Evolutionary conservation across 371 early-diverging fungal species (phyloP).

Genomic region (Basidiobolus meristosporus): DNA sequence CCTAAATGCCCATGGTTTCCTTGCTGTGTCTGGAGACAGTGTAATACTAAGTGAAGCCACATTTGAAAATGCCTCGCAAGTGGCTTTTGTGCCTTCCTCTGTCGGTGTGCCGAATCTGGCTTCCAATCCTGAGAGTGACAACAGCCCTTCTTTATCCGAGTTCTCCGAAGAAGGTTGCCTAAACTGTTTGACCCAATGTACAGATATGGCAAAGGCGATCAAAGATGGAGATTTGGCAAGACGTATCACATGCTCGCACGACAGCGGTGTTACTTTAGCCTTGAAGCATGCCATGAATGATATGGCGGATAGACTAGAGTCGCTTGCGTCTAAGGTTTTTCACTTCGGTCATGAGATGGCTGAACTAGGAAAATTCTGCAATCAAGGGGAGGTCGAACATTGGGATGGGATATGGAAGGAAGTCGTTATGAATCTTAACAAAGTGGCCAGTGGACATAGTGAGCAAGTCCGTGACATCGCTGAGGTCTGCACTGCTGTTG

Average conservation of each 20-base stretch:
- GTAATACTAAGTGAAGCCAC: too few species aligned
- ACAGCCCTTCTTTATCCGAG: not conserved
- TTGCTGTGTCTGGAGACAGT: too few species aligned
- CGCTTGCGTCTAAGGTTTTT: constrained; percentile 26
- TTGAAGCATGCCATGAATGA: constrained; percentile 34
- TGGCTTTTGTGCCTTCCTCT: too few species aligned
- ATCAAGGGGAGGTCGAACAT: constrained; percentile 20
- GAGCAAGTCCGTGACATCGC: constrained; percentile 49
- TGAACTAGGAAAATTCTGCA: constrained; percentile 24
- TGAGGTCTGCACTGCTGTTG: constrained; percentile 46
- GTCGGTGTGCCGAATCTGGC: too few species aligned
- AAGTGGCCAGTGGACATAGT: too few species aligned
- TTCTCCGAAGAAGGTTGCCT: not conserved
- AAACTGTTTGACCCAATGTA: constrained; percentile 3
- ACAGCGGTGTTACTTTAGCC: constrained; percentile 8
- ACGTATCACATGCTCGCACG: constrained; percentile 2
- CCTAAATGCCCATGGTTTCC: too few species aligned
- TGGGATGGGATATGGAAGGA: constrained; percentile 43
- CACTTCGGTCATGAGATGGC: constrained; percentile 24
- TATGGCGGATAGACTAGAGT: constrained; percentile 32
- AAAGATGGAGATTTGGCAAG: constrained; percentile 5
- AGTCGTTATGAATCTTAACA: too few species aligned
- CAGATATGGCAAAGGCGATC: constrained; percentile 4
- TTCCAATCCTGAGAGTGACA: too few species aligned
- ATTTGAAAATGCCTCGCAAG: too few species aligned